phyloP scores from a whole-genome alignment of 345 rosid species.

The Salix arbutifolia region DNA sequence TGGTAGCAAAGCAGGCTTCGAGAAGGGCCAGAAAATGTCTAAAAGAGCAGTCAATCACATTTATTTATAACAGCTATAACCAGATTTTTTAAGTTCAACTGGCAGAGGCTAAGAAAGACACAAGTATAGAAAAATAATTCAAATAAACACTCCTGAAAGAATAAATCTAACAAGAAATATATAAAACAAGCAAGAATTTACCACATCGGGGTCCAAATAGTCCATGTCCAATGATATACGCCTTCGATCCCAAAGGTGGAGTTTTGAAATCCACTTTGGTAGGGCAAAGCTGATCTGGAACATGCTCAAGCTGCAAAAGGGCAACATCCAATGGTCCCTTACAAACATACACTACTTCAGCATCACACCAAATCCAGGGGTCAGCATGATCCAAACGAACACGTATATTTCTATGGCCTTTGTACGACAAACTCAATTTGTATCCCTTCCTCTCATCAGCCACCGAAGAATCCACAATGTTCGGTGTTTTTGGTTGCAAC shows the following conservation, averaged over 20 bases:
- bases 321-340: conserved; percentile 87
- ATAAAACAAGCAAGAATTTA: conserved; percentile 26
- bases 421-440: conserved; percentile 34
- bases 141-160: neutral
- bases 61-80: neutral
- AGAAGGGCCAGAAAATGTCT: neutral
- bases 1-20: no score
- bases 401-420: conserved; percentile 43
- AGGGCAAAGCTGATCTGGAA: conserved; percentile 54
- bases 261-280: conserved; percentile 41
- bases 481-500: conserved; percentile 16
- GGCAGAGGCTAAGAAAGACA: neutral
- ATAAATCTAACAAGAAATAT: conserved; percentile 9
- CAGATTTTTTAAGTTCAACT: neutral
- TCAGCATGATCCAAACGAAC: conserved; percentile 62
- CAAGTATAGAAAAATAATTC: neutral
- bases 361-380: conserved; percentile 78
- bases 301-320: conserved; percentile 58
- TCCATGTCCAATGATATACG: conserved; percentile 81
- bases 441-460: conserved; percentile 26
- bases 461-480: conserved; percentile 21
- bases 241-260: conserved; percentile 67
- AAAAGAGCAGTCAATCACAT: neutral
- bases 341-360: conserved; percentile 63
- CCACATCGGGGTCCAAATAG: conserved; percentile 87